Base-by-base conservation (phyloP, 2,329 filamentous ascomycete species). In the Leptographium procerum region DNA sequence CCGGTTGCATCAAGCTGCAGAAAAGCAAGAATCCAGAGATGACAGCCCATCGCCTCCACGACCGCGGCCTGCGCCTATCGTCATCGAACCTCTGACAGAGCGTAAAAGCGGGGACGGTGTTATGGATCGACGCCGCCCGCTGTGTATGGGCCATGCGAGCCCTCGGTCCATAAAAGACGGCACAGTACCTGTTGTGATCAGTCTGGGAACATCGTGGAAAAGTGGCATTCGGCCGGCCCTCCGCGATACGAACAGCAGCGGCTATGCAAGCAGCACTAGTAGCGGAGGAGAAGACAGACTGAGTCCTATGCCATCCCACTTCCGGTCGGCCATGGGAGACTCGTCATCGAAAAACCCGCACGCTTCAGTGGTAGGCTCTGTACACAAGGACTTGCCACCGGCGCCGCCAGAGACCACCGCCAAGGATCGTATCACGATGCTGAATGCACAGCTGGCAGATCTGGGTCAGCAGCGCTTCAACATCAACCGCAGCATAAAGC, bases 391-490 rank as follows among this genome's bases (percentile, higher is more conserved):
- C 8, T 77, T 88, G 0, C 83, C 84, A 34, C 77, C 76, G 28
- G 77, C 82, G 11, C 85, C 86, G 1, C 79, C 82, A 4, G 84
- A 88, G 68, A 69, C 77, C 24, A 65, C 69, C 10, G 74, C 82
- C 2, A 75, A 80, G 40, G 84, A 86, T 67, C 85, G 85, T 31
- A 81, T 92, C 19, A 78, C 82, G 11, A 77, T 80, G 61, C 77
- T 94, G 28, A 82, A 87, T 65, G 82, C 84, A 5, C 80, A 83
- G 65, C 80, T 88, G 33, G 77, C 84, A 48, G 78, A 81, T 54
- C 78, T 94, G 9, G 75, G 76, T 1, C 83, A 87, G 66, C 82
- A 88, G 51, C 82, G 85, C 57, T 75, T 79, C 61, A 92, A 91
- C 71, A 82, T 92, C 66, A 80, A 82, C 67, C 83, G 78, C 28